Percentiles rank a stretch among this genome's conserved stretches.
Evolutionary conservation across 2,329 filamentous ascomycete species (phyloP).

Genomic region (Sporothrix pseudoabietina): DNA sequence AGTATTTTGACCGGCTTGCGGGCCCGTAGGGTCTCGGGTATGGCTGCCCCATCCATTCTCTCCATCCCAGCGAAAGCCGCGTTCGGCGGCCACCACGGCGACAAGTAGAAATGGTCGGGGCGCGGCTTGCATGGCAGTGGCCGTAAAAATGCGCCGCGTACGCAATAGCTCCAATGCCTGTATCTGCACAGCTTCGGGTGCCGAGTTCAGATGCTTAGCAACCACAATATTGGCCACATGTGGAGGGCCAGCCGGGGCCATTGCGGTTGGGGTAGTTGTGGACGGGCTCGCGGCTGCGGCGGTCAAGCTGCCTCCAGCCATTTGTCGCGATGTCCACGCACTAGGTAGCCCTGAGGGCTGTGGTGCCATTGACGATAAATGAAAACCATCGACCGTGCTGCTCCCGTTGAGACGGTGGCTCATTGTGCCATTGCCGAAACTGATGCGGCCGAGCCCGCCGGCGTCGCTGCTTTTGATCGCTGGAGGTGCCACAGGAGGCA

Average conservation of each 20-base stretch:
- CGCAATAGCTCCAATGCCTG: conserved; percentile 79
- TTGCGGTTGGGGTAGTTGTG: conserved; percentile 34
- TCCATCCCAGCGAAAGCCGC: conserved; percentile 43
- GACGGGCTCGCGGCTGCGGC: neutral
- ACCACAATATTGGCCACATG: conserved; percentile 80
- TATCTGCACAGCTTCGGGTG: conserved; percentile 76
- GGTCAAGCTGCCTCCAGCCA: neutral
- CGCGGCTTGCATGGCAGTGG: conserved; percentile 70
- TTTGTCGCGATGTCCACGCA: conserved; percentile 8
- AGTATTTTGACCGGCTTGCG: neutral
- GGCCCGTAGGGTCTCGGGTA: neutral
- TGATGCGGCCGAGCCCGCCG: conserved; percentile 31
- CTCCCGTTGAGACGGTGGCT: neutral
- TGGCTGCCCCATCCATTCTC: neutral
- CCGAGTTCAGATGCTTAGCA: conserved; percentile 74
- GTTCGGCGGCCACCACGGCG: conserved; percentile 62
- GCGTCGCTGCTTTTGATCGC: conserved; percentile 37
- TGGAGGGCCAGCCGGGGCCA: conserved; percentile 23
- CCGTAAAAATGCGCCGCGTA: conserved; percentile 74
- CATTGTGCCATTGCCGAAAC: conserved; percentile 24
- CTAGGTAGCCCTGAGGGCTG: conserved; percentile 1
- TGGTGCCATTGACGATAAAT: conserved; percentile 16
- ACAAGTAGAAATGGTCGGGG: conserved; percentile 81
- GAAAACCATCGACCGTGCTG: conserved; percentile 36
- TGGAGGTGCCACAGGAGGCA: conserved; percentile 42